Percentiles rank a stretch among this genome's conserved stretches.
phyloP scores from a whole-genome alignment of 805 yeast genomes.

The Tanozyma kutaoensis region DNA sequence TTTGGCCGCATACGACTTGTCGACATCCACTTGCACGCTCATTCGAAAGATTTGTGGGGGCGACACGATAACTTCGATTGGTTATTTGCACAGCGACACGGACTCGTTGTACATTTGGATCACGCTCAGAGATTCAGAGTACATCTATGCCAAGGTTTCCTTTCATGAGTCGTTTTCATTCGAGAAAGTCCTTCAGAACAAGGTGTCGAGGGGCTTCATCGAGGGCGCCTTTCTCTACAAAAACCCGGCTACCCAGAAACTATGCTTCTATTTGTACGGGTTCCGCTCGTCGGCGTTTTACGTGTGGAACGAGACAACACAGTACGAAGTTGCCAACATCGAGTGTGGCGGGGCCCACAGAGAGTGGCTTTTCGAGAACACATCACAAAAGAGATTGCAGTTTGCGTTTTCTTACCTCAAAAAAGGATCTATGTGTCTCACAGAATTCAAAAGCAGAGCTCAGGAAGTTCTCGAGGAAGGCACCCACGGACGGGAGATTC shows the following conservation, averaged over 20 bases:
- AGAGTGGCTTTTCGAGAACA: conserved; percentile 43
- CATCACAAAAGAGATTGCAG: not conserved
- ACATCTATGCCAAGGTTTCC: conserved; percentile 22
- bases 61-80: conserved; percentile 53
- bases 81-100: conserved; percentile 15
- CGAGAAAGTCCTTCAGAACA: conserved; percentile 38
- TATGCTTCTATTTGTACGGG: too few species aligned
- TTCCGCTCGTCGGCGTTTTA: conserved; percentile 71
- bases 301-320: conserved; percentile 70
- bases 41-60: conserved; percentile 46
- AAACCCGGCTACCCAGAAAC: conserved; percentile 34
- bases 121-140: conserved; percentile 59
- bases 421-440: conserved; percentile 30
- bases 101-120: conserved; percentile 18
- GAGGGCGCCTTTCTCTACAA: conserved; percentile 52
- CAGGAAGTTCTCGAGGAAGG: conserved; percentile 33
- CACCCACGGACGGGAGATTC: conserved; percentile 83
- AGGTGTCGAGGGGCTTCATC: conserved; percentile 60
- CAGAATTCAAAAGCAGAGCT: conserved; percentile 11
- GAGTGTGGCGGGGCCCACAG: conserved; percentile 90
- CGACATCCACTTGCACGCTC: conserved; percentile 17
- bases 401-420: conserved; percentile 38
- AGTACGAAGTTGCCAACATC: conserved; percentile 54
- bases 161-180: conserved; percentile 1
- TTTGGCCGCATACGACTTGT: conserved; percentile 24